Evolutionary conservation across 2,329 filamentous ascomycete species (phyloP).

Genomic region (Gremmenia infestans): DNA sequence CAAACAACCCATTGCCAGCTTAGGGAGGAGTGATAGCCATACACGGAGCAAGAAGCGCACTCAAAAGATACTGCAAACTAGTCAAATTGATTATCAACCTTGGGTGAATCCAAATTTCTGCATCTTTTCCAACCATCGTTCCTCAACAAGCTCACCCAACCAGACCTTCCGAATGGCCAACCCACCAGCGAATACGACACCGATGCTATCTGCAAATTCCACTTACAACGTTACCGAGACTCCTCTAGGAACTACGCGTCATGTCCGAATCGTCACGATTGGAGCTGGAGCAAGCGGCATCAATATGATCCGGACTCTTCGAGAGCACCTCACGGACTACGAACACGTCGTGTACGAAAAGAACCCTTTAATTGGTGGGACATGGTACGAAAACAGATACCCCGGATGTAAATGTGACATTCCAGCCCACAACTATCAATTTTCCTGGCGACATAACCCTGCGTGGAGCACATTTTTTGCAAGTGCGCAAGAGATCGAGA

Average conservation of each 20-base stretch:
- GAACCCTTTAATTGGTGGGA: slow-evolving; percentile 50
- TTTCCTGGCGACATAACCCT: slow-evolving; percentile 55
- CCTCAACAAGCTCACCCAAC: neutral
- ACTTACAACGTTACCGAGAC: slow-evolving; percentile 7
- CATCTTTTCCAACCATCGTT: neutral
- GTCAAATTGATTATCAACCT: neutral
- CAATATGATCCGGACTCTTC: slow-evolving; percentile 42
- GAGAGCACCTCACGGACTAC: slow-evolving; percentile 38
- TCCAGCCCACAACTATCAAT: slow-evolving; percentile 55
- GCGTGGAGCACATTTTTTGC: slow-evolving; percentile 56
- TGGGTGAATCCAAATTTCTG: neutral
- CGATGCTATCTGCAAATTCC: neutral
- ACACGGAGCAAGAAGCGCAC: too few relatives aligned
- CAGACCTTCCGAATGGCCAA: neutral
- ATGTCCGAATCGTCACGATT: slow-evolving; percentile 34
- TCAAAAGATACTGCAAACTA: too few relatives aligned
- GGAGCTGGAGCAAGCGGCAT: slow-evolving; percentile 45
- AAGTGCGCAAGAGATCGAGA: slow-evolving; percentile 48
- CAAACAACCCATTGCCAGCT: neutral
- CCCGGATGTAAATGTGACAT: slow-evolving; percentile 54
- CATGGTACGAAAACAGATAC: slow-evolving; percentile 56
- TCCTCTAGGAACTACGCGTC: slow-evolving; percentile 10
- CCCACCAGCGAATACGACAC: neutral
- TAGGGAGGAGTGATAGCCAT: too few relatives aligned
- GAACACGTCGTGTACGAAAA: slow-evolving; percentile 51